These are phyloP conservation scores for Starmerella apis DNA, from an alignment of 805 yeast genomes.

Conservation along the genomic window DNA sequence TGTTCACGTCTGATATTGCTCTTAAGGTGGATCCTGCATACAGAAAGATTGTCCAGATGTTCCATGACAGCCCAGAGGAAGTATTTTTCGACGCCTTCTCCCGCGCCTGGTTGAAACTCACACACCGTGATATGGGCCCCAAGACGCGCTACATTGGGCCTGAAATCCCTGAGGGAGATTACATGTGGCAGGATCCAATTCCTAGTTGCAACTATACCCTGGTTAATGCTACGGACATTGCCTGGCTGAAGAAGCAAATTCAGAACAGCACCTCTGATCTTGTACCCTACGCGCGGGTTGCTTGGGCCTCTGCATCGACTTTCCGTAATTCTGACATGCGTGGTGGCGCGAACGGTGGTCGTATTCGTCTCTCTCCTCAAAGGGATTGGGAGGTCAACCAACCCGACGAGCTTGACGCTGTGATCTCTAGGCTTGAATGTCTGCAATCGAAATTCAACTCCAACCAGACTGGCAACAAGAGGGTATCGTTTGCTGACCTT, in stretches of 20 bases:
- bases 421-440: conserved; percentile 8
- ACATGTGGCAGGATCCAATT: conserved; percentile 23
- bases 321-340: conserved; percentile 22
- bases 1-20: conserved; percentile 22
- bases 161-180: conserved; percentile 16
- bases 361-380: conserved; percentile 19
- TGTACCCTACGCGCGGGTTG: conserved; percentile 18
- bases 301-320: conserved; percentile 22
- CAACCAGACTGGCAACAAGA: conserved; percentile 6
- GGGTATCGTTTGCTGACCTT: conserved; percentile 20
- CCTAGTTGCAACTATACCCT: conserved; percentile 15
- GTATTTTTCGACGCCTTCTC: conserved; percentile 20
- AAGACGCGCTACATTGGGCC: conserved; percentile 20
- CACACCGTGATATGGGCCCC: conserved; percentile 24
- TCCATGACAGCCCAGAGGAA: conserved; percentile 12
- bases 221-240: conserved; percentile 16
- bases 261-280: conserved; percentile 11
- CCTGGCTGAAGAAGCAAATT: conserved; percentile 13
- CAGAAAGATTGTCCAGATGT: conserved; percentile 14
- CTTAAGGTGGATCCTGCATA: conserved; percentile 20
- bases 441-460: conserved; percentile 16
- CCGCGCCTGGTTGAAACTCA: conserved; percentile 23
- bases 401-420: conserved; percentile 18
- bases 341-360: conserved; percentile 24
- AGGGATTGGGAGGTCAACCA: conserved; percentile 23